Conservation (phyloP, 768 basidiomycete species). For the Xanthoconium stramineum region DNA sequence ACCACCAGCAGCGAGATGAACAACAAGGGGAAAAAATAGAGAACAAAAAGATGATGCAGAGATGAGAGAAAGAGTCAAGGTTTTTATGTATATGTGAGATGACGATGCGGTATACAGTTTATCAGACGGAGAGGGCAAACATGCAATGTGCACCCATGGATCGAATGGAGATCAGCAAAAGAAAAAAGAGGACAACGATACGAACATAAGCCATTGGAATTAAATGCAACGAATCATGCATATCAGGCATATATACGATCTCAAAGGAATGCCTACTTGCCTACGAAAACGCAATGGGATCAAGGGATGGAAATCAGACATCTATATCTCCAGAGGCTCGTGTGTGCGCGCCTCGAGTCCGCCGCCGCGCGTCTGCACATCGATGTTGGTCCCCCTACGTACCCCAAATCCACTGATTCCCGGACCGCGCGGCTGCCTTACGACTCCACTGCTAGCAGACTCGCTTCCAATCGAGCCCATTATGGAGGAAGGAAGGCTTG, state of each 20-base stretch:
- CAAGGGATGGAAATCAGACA: not conserved
- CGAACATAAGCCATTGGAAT: conserved; percentile 17
- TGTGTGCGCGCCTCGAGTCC: conserved; percentile 83
- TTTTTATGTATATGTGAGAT: conserved; percentile 11
- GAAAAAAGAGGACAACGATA: conserved; percentile 6
- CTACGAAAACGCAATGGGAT: conserved; percentile 4
- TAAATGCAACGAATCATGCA: conserved; percentile 24
- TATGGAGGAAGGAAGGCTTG: conserved; percentile 63
- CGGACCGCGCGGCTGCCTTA: conserved; percentile 85
- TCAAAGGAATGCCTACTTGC: conserved; percentile 19
- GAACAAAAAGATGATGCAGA: not conserved
- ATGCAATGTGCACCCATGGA: conserved; percentile 12
- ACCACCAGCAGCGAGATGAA: not conserved
- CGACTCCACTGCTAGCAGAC: conserved; percentile 47
- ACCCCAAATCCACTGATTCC: conserved; percentile 70
- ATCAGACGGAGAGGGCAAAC: conserved; percentile 7
- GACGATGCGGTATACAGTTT: conserved; percentile 30
- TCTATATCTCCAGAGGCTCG: conserved; percentile 81
- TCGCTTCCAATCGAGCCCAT: conserved; percentile 42
- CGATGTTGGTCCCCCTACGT: conserved; percentile 41
- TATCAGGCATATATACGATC: conserved; percentile 25
- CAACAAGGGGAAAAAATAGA: not conserved
- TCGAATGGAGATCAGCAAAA: conserved; percentile 16
- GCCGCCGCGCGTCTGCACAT: conserved; percentile 49
- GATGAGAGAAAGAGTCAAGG: conserved; percentile 1